Percentiles rank a stretch among this genome's conserved stretches.
phyloP scores from a whole-genome alignment of 148 eudicot species.

The Euryodendron excelsum region DNA sequence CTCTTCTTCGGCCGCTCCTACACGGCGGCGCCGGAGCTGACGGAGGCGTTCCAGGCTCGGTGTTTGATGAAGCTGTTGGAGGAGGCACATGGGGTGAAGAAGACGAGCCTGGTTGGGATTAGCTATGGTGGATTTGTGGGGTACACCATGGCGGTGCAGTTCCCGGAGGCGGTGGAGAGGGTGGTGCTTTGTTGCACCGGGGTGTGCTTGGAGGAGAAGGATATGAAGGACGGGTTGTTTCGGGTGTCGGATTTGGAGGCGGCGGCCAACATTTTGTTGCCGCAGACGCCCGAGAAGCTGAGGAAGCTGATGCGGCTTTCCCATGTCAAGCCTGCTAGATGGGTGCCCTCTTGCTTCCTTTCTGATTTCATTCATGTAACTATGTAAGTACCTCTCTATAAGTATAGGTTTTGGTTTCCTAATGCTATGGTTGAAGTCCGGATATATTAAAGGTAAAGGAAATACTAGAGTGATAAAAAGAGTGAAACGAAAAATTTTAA shows the following conservation, averaged over 20 bases:
- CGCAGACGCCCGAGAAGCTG: constrained; percentile 69
- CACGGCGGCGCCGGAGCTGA: constrained; percentile 51
- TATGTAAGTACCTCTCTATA: too few relatives aligned
- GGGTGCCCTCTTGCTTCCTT: constrained; percentile 60
- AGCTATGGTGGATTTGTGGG: constrained; percentile 93
- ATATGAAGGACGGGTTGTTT: constrained; percentile 66
- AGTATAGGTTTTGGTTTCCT: too few relatives aligned
- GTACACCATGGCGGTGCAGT: constrained; percentile 75
- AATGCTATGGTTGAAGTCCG: too few relatives aligned
- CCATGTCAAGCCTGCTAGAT: constrained; percentile 58
- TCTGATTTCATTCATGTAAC: constrained; percentile 68
- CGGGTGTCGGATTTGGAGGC: constrained; percentile 65
- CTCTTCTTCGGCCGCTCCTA: constrained; percentile 75
- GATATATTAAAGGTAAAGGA: too few relatives aligned
- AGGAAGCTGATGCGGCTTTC: constrained; percentile 65
- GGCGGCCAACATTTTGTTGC: constrained; percentile 61
- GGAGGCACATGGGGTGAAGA: constrained; percentile 46
- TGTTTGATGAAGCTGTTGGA: constrained; percentile 65
- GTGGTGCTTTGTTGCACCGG: constrained; percentile 76
- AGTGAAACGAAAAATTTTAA: too few relatives aligned
- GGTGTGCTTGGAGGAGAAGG: constrained; percentile 82
- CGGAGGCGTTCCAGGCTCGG: constrained; percentile 75
- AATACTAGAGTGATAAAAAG: too few relatives aligned
- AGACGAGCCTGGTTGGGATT: constrained; percentile 69
- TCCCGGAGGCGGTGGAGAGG: constrained; percentile 72